phyloP scores from a whole-genome alignment of 139 green algal genomes.

The Auxenochlorella pyrenoidosa region DNA sequence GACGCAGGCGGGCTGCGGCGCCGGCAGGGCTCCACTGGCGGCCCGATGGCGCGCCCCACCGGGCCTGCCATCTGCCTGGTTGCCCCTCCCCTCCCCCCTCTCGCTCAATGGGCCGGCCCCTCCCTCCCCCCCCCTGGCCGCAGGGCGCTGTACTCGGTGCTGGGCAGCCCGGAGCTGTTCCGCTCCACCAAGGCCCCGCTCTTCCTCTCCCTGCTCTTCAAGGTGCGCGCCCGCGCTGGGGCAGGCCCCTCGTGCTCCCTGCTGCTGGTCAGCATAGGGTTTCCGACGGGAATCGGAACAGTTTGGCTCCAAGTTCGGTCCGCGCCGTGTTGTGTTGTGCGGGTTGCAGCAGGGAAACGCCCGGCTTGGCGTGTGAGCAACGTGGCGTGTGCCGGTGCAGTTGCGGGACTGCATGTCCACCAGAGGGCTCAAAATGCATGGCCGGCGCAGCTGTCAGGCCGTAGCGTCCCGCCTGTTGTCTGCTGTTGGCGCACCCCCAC shows the following conservation, averaged over 20 bases:
- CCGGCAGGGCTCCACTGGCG: no score
- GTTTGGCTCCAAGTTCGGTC: no score
- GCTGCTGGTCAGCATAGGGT: no score
- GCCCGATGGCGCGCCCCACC: no score
- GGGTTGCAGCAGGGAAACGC: no score
- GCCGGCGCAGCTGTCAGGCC: background rate
- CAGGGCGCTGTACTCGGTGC: constrained; percentile 87
- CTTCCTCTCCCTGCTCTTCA: constrained; percentile 92
- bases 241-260: background rate
- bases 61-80: no score
- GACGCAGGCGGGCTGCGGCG: no score
- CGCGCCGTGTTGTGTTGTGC: no score
- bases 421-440: background rate
- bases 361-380: no score
- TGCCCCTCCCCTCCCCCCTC: background rate
- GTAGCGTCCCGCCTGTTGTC: background rate
- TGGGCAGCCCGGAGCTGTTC: constrained; percentile 66
- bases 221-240: constrained; percentile 43
- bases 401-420: no score
- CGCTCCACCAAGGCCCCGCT: constrained; percentile 73
- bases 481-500: constrained; percentile 11
- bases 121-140: background rate
- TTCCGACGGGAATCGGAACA: no score
- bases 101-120: background rate
- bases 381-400: no score